Conservation (phyloP, 306 rosid genomes). For the Castanopsis chinensis region DNA sequence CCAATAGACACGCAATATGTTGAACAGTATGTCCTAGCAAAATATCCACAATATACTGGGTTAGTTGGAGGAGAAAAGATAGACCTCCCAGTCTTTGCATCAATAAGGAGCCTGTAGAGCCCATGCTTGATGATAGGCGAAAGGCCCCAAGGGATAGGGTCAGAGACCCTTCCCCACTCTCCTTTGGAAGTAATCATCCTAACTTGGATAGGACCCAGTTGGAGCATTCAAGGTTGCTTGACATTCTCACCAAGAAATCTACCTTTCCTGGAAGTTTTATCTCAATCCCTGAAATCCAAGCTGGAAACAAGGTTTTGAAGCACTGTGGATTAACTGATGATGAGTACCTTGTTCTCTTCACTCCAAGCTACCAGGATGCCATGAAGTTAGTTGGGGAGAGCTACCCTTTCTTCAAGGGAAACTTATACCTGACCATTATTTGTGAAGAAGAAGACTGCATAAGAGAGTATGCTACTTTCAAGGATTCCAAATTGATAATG, state of each 20-base stretch:
- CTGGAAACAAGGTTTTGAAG: constrained; percentile 62
- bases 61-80: constrained; percentile 54
- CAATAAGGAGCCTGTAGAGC: constrained; percentile 53
- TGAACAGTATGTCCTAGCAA: constrained; percentile 72
- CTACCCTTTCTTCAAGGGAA: too few species aligned
- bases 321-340: too few species aligned
- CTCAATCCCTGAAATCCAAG: constrained; percentile 79
- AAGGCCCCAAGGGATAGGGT: constrained; percentile 55
- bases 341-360: too few species aligned
- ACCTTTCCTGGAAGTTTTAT: constrained; percentile 76
- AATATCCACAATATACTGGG: constrained; percentile 77
- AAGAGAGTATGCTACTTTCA: too few species aligned
- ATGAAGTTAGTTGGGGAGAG: too few species aligned
- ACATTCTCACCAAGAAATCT: constrained; percentile 69
- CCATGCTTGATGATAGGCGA: constrained; percentile 46
- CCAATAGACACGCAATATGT: constrained; percentile 80
- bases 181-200: constrained; percentile 61
- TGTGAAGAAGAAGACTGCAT: too few species aligned
- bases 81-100: constrained; percentile 58
- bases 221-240: constrained; percentile 78
- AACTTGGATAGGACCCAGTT: constrained; percentile 66
- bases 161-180: constrained; percentile 56
- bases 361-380: too few species aligned
- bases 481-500: too few species aligned
- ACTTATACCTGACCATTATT: too few species aligned